phyloP scores from a whole-genome alignment of 352 stramenopile species.

The Bremia lactucae region DNA sequence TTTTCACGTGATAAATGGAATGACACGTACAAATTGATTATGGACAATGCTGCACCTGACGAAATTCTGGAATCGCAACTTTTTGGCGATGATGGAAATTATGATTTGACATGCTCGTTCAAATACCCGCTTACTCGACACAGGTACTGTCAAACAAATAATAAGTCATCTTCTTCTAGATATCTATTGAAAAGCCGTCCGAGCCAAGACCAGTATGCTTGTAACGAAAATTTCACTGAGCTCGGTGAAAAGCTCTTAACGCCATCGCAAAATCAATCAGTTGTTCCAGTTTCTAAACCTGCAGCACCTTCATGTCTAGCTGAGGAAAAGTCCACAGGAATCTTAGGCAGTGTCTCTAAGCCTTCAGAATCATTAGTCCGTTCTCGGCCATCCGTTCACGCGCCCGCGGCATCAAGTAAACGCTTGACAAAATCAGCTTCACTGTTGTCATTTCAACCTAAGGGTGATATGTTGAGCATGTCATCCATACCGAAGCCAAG shows the following conservation, averaged over 20 bases:
- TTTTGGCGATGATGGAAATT: constrained; percentile 15
- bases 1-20: not conserved
- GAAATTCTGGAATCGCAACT: constrained; percentile 24
- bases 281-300: not conserved
- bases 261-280: not conserved
- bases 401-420: not conserved
- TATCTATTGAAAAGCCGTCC: constrained; percentile 1
- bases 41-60: constrained; percentile 19
- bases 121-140: constrained; percentile 15
- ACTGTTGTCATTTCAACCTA: constrained; percentile 2
- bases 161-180: constrained; percentile 2
- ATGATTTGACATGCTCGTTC: constrained; percentile 19
- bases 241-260: not conserved
- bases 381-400: constrained; percentile 8
- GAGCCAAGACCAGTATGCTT: constrained; percentile 1
- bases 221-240: not conserved
- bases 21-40: constrained; percentile 27
- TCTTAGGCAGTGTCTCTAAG: constrained; percentile 4
- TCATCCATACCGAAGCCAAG: constrained; percentile 4
- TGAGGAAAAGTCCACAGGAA: constrained; percentile 4
- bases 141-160: not conserved
- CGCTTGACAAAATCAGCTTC: not conserved
- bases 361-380: constrained; percentile 6
- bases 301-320: constrained; percentile 1
- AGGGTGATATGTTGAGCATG: not conserved